Evolutionary conservation across 2,329 filamentous ascomycete genomes (phyloP).

Genomic region (Exophiala xenobiotica): DNA sequence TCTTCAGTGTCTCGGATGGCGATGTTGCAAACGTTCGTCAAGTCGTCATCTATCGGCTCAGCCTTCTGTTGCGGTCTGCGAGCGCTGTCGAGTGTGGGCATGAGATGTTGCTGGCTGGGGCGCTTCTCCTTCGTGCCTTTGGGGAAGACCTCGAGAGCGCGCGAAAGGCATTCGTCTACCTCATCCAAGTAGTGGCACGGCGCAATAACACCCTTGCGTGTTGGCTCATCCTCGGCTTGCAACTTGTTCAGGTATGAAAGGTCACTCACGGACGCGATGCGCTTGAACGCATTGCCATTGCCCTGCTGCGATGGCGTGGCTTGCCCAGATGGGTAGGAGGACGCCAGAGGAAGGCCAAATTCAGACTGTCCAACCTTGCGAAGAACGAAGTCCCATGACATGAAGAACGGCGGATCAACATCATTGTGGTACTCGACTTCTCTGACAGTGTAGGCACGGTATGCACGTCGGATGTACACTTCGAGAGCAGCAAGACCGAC

Average conservation of each 20-base stretch:
- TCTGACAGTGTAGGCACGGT: constrained; percentile 92
- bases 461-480: constrained; percentile 93
- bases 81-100: constrained; percentile 68
- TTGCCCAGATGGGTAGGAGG: constrained; percentile 80
- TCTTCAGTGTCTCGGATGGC: constrained; percentile 86
- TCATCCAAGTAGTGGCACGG: constrained; percentile 93
- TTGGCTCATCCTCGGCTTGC: constrained; percentile 65
- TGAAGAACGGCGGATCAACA: constrained; percentile 69
- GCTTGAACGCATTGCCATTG: constrained; percentile 67
- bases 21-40: constrained; percentile 89
- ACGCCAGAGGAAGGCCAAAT: constrained; percentile 77
- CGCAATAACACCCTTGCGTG: constrained; percentile 88
- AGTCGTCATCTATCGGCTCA: constrained; percentile 66
- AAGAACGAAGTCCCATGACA: constrained; percentile 95
- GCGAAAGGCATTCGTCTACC: constrained; percentile 78
- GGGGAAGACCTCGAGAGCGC: constrained; percentile 82
- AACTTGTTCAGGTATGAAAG: constrained; percentile 83
- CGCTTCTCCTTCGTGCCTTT: constrained; percentile 57
- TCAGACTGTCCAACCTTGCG: constrained; percentile 91
- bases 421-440: constrained; percentile 82
- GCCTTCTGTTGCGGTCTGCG: constrained; percentile 63
- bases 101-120: constrained; percentile 56
- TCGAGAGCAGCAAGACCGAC: constrained; percentile 90
- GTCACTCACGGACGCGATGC: constrained; percentile 92
- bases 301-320: constrained; percentile 65